phyloP scores from a whole-genome alignment of 129 eudicot genomes.

The Escallonia rubra region DNA sequence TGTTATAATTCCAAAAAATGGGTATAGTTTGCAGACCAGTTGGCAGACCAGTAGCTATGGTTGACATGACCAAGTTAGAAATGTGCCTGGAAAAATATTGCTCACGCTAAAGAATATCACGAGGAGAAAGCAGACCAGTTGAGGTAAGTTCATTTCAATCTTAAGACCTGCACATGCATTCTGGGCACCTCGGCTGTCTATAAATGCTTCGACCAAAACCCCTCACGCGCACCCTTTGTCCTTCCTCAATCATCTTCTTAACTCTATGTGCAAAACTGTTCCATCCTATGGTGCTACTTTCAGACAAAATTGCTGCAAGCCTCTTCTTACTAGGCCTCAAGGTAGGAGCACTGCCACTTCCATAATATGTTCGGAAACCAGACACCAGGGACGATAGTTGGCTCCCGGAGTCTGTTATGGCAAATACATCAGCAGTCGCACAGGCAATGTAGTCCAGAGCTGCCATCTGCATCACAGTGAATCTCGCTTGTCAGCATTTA shows the following conservation, averaged over 20 bases:
- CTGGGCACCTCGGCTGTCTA: constrained; percentile 76
- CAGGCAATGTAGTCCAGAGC: constrained; percentile 90
- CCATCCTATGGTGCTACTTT: constrained; percentile 58
- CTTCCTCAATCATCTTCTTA: constrained; percentile 70
- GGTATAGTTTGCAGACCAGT: no score
- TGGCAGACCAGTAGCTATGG: no score
- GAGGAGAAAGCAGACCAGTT: no score
- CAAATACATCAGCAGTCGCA: constrained; percentile 82
- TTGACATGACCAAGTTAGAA: no score
- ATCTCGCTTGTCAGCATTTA: neutral
- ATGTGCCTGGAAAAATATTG: no score
- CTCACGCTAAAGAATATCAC: no score
- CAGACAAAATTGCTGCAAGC: constrained; percentile 60
- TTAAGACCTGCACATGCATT: constrained; percentile 79
- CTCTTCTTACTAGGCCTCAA: constrained; percentile 75
- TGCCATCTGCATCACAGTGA: constrained; percentile 57
- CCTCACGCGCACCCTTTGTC: constrained; percentile 50
- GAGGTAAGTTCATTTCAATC: no score
- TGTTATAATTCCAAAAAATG: no score
- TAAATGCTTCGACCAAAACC: constrained; percentile 68
- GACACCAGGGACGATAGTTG: constrained; percentile 80
- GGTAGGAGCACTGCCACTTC: constrained; percentile 71
- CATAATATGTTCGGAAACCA: constrained; percentile 79
- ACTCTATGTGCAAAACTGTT: constrained; percentile 47
- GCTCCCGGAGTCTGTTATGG: constrained; percentile 93